Evolutionary conservation across 495 filamentous ascomycete genomes (phyloP).

Genomic region (Annulohypoxylon moriforme): DNA sequence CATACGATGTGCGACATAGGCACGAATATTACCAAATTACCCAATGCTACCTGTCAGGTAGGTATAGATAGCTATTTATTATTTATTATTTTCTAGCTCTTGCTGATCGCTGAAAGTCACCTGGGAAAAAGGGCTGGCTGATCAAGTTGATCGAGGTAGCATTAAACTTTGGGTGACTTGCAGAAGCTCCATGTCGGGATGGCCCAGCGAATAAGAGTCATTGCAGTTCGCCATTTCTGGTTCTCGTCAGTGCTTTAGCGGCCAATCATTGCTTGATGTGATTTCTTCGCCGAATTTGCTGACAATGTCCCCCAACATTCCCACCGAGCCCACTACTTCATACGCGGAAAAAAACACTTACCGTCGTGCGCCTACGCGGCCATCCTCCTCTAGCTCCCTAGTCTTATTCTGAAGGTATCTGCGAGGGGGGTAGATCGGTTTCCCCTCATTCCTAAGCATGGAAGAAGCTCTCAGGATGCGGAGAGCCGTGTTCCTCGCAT

Average conservation of each 20-base stretch:
- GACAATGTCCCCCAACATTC: background rate
- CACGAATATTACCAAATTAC: background rate
- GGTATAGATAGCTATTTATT: background rate
- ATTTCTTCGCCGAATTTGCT: background rate
- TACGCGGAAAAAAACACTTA: background rate
- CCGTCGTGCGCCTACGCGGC: background rate
- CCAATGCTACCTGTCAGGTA: background rate
- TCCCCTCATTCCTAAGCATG: background rate
- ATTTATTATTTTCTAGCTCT: background rate
- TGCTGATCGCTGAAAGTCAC: background rate
- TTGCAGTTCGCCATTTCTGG: slow-evolving; percentile 12
- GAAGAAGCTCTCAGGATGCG: background rate
- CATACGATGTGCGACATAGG: background rate
- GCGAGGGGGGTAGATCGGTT: background rate
- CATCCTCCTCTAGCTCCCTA: slow-evolving; percentile 5
- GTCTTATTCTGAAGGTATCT: background rate
- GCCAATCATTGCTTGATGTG: slow-evolving; percentile 21
- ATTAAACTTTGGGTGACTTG: slow-evolving; percentile 18
- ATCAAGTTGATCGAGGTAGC: slow-evolving; percentile 4
- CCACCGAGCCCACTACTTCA: background rate
- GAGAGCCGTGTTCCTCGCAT: background rate
- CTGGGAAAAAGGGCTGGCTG: background rate
- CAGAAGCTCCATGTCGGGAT: slow-evolving; percentile 4
- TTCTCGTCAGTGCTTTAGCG: slow-evolving; percentile 19
- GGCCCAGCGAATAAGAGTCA: slow-evolving; percentile 11